Base-by-base conservation (phyloP, 1,139 yeast genomes). In the Blastobotrys malaysiensis region DNA sequence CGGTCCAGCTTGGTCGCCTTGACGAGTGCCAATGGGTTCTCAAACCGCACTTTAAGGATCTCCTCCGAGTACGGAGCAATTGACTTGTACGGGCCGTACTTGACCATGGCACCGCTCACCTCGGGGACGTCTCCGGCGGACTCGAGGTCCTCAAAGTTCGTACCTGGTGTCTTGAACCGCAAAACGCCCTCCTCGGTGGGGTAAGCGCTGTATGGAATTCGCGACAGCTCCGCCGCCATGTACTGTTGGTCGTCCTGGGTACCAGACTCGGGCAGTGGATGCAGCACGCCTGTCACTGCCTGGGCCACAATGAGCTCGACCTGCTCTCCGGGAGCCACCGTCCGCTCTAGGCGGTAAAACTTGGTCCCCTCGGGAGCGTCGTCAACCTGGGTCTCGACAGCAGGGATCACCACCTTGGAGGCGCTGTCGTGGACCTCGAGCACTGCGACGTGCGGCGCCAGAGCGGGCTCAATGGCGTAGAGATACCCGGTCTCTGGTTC, bases 11-110 rank as follows among this genome's bases (percentile, higher is more conserved):
- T 77, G 59, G 78, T 76, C 11, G 83, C 87, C 59, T 78, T 78
- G 13, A 82, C 72, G 58, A 90, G 67, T 9, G 98, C 95, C 48
- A 74, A 67, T 63, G 86, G 83, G 69, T 82, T 88, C 54, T 80
- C 82, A 70, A 80, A 91, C 51, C 82, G 72, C 46, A 90, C 69
- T 1, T 80, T 78, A 66, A 85, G 69, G 14, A 82, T 79, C 19
- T 73, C 65, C 44, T 73, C 61, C 1, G 81, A 67, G 61, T 75
- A 79, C 1, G 91, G 79, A n/a, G 65, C 69, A 27, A 81, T 67
- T 50, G 72, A 62, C 36, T 65, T 59, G 58, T 73, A 75, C 1
- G 93, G 88, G 0, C 89, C 90, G 63, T 80, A 86, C 3, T 73
- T 73, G 52, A 85, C 68, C 5, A 77, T 63, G 48, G 70, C 67